Percentiles rank a stretch among this genome's conserved stretches.
phyloP scores from a whole-genome alignment of 345 rosid species.

The sweet orange (Citrus sinensis) region DVS_A1.0 CM039166.1:1887501-1888000 shows the following conservation, averaged over 20 bases:
- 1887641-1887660: not conserved
- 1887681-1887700: not conserved
- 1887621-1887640: not conserved
- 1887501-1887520: not conserved
- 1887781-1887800: not conserved
- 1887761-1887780: not conserved
- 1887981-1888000: too few relatives aligned
- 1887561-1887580: not conserved
- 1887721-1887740: not conserved
- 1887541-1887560: not conserved
- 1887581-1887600: not conserved
- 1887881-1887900: not conserved
- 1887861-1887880: not conserved
- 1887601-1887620: not conserved
- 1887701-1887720: not conserved
- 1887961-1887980: too few relatives aligned
- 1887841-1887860: not conserved
- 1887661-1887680: not conserved
- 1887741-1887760: not conserved
- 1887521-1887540: not conserved
- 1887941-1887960: too few relatives aligned
- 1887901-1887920: too few relatives aligned
- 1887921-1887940: too few relatives aligned
- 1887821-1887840: not conserved
- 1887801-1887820: not conserved